Conservation (phyloP, 73 alveolate genomes). For the Paramecium caudatum region DNA sequence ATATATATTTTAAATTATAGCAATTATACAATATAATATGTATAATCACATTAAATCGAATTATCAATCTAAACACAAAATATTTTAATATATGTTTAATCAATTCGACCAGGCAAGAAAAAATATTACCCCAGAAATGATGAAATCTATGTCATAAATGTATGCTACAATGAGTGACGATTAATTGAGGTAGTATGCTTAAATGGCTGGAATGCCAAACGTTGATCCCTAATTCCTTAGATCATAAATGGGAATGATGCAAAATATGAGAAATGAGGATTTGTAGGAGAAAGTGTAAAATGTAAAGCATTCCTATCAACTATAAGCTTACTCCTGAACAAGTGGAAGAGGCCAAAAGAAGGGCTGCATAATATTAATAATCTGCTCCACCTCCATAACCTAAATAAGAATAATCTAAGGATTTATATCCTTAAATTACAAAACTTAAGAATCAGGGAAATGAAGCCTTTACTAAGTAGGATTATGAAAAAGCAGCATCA, state of each 20-base stretch:
- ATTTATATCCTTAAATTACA: conserved; percentile 48
- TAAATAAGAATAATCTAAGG: not conserved
- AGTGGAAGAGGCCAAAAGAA: not conserved
- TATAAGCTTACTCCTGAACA: conserved; percentile 9
- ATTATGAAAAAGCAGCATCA: conserved; percentile 68
- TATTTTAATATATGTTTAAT: too few species aligned
- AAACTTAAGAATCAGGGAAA: conserved; percentile 69
- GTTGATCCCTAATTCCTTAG: conserved; percentile 50
- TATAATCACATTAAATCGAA: too few species aligned
- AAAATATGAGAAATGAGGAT: conserved; percentile 18
- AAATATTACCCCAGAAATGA: conserved; percentile 68
- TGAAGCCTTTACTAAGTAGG: conserved; percentile 46
- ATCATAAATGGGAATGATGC: not conserved
- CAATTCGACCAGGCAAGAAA: too few species aligned
- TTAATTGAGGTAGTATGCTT: conserved; percentile 63
- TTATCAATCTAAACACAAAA: too few species aligned
- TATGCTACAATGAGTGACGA: conserved; percentile 67
- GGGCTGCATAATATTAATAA: not conserved
- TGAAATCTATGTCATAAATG: conserved; percentile 68
- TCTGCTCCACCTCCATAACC: not conserved
- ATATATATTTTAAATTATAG: too few species aligned
- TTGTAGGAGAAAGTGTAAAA: not conserved
- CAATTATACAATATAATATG: too few species aligned
- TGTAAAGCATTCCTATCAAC: not conserved
- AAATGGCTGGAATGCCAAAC: conserved; percentile 43